Base-by-base conservation (phyloP, 2,329 filamentous ascomycete genomes). In the Ophiosphaerella korrae region DNA sequence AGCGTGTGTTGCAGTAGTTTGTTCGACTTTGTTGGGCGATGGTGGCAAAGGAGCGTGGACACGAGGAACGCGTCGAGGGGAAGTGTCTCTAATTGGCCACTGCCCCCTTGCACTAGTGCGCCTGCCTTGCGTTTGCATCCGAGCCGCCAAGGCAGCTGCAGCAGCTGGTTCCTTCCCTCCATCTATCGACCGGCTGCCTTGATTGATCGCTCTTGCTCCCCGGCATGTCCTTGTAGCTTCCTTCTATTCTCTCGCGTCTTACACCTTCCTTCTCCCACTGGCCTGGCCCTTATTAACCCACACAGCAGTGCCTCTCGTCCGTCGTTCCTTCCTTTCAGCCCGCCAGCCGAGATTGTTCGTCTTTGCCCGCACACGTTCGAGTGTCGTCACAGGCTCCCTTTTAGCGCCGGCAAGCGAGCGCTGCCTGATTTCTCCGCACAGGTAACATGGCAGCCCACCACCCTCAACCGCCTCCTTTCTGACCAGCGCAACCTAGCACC, bases 331-430 rank as follows among this genome's bases (percentile, higher is more conserved):
- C 26, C 26, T 6, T 37, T 38, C 35, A 9, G 31, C 32, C 14
- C 24, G 12, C 33, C 21, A 26, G 32, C 18, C 26, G 12, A 31
- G 21, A n/a, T 35, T 43, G 42, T 40, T 40, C 36, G 38, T 23
- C n/a, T 7, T 23, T 7, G 13, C 23, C 26, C 24, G 13, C 23
- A 14, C 38, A 7, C 38, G 21, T 14, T n/a, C 12, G 8, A 29
- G 7, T 29, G 26, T 29, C 65, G 63, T 67, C 67, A 63, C 62
- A 50, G 26, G 52, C 60, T 61, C 57, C 55, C 48, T 58, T 42
- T 65, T 71, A 71, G 67, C 67, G 67, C 66, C 63, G 50, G 55
- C 55, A 67, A 63, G 64, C 64, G 62, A 70, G 53, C 61, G 63
- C 65, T 68, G 65, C 67, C 55, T 70, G 64, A 66, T 47, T 38